These are phyloP conservation scores for Phaeotremella skinneri DNA, from an alignment of 768 basidiomycete genomes.

Conservation along the genomic window DNA sequence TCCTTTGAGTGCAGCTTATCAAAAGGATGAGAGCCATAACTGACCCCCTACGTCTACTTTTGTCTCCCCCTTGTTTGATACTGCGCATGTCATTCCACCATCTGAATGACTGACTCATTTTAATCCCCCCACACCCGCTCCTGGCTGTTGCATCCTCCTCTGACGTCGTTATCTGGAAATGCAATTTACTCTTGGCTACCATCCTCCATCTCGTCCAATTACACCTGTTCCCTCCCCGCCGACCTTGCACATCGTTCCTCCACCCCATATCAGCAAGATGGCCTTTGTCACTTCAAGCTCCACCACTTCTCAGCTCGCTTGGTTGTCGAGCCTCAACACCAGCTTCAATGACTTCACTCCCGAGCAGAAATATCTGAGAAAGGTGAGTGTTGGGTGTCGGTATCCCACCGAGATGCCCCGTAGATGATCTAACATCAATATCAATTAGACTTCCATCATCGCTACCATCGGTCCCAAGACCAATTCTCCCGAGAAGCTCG, in stretches of 20 bases:
- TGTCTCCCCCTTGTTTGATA: too few species aligned
- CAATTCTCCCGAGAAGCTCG: slow-evolving; percentile 84
- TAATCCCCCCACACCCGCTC: background rate
- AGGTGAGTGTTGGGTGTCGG: slow-evolving; percentile 59
- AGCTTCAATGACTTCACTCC: slow-evolving; percentile 69
- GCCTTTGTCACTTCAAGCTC: slow-evolving; percentile 19
- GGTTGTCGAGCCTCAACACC: slow-evolving; percentile 80
- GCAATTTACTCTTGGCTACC: background rate
- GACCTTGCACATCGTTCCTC: slow-evolving; percentile 6
- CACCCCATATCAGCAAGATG: slow-evolving; percentile 24
- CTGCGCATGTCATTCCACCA: too few species aligned
- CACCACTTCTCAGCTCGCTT: slow-evolving; percentile 69
- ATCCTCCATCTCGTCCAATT: slow-evolving; percentile 18
- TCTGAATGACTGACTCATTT: too few species aligned
- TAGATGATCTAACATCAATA: background rate
- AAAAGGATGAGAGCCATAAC: too few species aligned
- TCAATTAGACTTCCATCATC: slow-evolving; percentile 83
- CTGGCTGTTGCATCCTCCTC: background rate
- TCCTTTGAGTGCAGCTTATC: too few species aligned
- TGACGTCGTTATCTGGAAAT: background rate
- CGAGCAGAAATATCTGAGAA: slow-evolving; percentile 81
- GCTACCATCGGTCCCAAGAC: slow-evolving; percentile 99
- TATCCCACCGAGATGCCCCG: slow-evolving; percentile 2
- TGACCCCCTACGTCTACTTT: too few species aligned
- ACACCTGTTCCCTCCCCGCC: slow-evolving; percentile 9